A percentile compares a stretch with the other conserved stretches of the same genome.
phyloP scores from a whole-genome alignment of 2,329 filamentous ascomycete species.

The Ceratocystis cacaofunesta region DNA sequence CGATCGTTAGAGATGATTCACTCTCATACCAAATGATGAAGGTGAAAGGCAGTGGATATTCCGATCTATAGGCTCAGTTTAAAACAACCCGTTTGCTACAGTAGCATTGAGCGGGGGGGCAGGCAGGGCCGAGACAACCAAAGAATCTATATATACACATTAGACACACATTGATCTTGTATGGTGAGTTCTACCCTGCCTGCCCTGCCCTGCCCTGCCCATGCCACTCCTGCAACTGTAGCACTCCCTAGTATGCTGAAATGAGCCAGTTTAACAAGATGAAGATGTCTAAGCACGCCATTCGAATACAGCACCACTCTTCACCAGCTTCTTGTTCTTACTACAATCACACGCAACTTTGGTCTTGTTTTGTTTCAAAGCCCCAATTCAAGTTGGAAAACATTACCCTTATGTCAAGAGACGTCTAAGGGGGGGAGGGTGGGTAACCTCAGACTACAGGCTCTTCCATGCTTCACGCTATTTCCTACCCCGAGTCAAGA shows the following conservation, averaged over 20 bases:
- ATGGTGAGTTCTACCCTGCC: background rate
- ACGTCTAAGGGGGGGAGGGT: background rate
- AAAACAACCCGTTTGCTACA: constrained; percentile 1
- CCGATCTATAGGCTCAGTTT: background rate
- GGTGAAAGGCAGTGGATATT: background rate
- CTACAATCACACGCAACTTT: too few relatives aligned
- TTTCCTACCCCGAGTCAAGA: background rate
- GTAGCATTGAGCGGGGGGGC: background rate
- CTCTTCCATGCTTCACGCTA: background rate
- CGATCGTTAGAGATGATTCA: too few relatives aligned
- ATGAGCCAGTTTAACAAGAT: too few relatives aligned
- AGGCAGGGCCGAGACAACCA: background rate
- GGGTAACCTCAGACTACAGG: background rate
- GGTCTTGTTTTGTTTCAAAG: background rate
- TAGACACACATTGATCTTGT: background rate
- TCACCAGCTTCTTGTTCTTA: background rate
- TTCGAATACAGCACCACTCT: background rate
- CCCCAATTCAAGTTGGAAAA: background rate
- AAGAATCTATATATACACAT: background rate
- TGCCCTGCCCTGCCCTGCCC: background rate
- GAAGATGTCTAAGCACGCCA: too few relatives aligned
- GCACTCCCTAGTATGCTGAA: too few relatives aligned
- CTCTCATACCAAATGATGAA: background rate
- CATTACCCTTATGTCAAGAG: background rate
- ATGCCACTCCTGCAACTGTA: background rate